Conservation (phyloP, 1,139 yeast species). For the Oligophagozyma castellii region DNA sequence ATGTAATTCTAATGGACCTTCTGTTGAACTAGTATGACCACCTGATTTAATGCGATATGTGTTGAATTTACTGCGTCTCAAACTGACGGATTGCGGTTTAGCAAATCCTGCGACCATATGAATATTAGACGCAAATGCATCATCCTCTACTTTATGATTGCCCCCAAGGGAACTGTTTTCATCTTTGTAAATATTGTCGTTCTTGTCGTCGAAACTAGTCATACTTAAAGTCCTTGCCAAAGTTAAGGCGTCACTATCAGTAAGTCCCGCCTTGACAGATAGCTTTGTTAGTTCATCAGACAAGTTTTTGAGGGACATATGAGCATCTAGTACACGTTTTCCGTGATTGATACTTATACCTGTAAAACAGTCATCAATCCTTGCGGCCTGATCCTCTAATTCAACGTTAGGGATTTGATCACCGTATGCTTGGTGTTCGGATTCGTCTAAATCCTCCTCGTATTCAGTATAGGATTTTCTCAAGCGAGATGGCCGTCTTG, state of each 20-base stretch:
- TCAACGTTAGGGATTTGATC: background rate
- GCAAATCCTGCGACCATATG: slow-evolving; percentile 5
- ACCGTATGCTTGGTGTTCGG: slow-evolving; percentile 1
- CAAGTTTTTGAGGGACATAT: slow-evolving; percentile 40
- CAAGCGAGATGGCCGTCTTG: slow-evolving; percentile 17
- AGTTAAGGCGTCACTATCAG: slow-evolving; percentile 56
- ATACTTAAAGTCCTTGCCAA: slow-evolving; percentile 45
- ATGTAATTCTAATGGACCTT: background rate
- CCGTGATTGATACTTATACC: background rate
- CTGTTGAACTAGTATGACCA: slow-evolving; percentile 1
- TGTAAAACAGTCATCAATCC: slow-evolving; percentile 1
- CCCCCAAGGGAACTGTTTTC: slow-evolving; percentile 1
- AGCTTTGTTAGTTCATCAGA: slow-evolving; percentile 49
- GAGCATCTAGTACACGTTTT: background rate
- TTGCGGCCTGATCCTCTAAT: background rate
- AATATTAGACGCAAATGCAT: slow-evolving; percentile 9
- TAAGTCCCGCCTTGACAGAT: slow-evolving; percentile 55
- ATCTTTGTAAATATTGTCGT: slow-evolving; percentile 1
- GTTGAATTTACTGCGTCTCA: slow-evolving; percentile 13
- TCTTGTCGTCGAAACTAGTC: slow-evolving; percentile 5
- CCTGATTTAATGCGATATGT: slow-evolving; percentile 8
- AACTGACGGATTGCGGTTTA: slow-evolving; percentile 7
- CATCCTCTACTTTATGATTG: slow-evolving; percentile 1
- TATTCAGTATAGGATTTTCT: slow-evolving; percentile 17
- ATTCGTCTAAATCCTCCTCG: slow-evolving; percentile 6